Percentiles rank a stretch among this genome's conserved stretches.
phyloP scores from a whole-genome alignment of 78 protist genomes.

The Cavenderia fasciculata region DNA sequence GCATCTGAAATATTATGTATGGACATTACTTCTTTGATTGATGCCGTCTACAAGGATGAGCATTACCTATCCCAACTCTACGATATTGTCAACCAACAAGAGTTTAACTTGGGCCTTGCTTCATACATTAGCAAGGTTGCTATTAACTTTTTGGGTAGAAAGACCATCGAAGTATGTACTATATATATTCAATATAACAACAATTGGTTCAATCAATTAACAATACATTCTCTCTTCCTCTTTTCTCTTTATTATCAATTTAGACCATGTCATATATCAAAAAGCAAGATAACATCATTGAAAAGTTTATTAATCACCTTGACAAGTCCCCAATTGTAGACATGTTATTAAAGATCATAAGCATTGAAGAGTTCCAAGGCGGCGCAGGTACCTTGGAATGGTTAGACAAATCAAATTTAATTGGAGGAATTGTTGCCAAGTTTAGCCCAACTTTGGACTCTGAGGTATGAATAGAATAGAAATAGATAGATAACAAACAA shows the following conservation, averaged over 20 bases:
- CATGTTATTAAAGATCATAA: slow-evolving; percentile 66
- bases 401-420: slow-evolving; percentile 63
- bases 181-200: not conserved
- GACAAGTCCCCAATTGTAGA: slow-evolving; percentile 82
- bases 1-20: slow-evolving; percentile 78
- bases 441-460: slow-evolving; percentile 69
- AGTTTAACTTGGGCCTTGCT: slow-evolving; percentile 48
- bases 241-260: not conserved
- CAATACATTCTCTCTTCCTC: not conserved
- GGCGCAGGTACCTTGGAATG: slow-evolving; percentile 81
- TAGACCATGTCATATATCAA: slow-evolving; percentile 78
- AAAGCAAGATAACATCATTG: slow-evolving; percentile 62
- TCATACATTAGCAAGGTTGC: slow-evolving; percentile 67
- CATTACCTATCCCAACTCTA: slow-evolving; percentile 44
- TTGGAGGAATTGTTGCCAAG: slow-evolving; percentile 61
- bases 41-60: slow-evolving; percentile 77
- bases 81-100: slow-evolving; percentile 45
- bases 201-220: not conserved
- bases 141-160: slow-evolving; percentile 71
- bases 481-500: not conserved
- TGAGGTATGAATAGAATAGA: slow-evolving; percentile 20
- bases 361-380: slow-evolving; percentile 75
- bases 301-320: slow-evolving; percentile 69
- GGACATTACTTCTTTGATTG: slow-evolving; percentile 70
- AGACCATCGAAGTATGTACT: slow-evolving; percentile 48